Evolutionary conservation across 176 grass and related monocot species (phyloP).

Genomic region (Alopecurus myosuroides): DNA sequence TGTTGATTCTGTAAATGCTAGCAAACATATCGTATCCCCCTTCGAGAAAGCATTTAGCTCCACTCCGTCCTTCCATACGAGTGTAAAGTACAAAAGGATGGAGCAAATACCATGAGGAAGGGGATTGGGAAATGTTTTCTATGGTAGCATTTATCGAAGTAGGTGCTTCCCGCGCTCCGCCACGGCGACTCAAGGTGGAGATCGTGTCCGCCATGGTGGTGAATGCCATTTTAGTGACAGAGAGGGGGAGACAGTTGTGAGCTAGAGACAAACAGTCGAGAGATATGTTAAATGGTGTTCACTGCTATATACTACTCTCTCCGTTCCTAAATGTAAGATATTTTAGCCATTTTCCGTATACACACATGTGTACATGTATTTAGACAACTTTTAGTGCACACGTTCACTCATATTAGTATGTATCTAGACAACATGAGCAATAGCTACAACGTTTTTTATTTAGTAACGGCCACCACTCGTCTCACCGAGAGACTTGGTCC

Average conservation of each 20-base stretch:
- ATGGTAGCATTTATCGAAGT: background rate
- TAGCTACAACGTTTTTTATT: too few relatives aligned
- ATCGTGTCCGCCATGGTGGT: background rate
- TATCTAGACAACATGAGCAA: too few relatives aligned
- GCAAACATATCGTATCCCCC: background rate
- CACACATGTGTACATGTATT: too few relatives aligned
- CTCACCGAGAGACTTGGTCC: background rate
- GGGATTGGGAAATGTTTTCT: background rate
- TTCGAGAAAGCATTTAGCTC: background rate
- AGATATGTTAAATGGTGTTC: background rate
- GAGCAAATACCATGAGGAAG: background rate
- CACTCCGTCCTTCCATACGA: background rate
- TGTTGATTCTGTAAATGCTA: background rate
- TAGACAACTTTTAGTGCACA: too few relatives aligned
- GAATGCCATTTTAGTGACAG: background rate
- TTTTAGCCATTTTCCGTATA: too few relatives aligned
- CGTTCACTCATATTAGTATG: too few relatives aligned
- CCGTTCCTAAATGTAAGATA: too few relatives aligned
- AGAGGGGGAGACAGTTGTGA: background rate
- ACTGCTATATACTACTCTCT: background rate
- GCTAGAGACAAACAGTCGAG: background rate
- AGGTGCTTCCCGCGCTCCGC: background rate
- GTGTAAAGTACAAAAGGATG: background rate
- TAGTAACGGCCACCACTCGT: background rate
- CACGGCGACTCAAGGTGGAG: background rate